Evolutionary conservation across 2,329 filamentous ascomycete genomes (phyloP), one percentile per base, ranked within the genome.

Genomic region (Hypocreales sp.): DNA sequence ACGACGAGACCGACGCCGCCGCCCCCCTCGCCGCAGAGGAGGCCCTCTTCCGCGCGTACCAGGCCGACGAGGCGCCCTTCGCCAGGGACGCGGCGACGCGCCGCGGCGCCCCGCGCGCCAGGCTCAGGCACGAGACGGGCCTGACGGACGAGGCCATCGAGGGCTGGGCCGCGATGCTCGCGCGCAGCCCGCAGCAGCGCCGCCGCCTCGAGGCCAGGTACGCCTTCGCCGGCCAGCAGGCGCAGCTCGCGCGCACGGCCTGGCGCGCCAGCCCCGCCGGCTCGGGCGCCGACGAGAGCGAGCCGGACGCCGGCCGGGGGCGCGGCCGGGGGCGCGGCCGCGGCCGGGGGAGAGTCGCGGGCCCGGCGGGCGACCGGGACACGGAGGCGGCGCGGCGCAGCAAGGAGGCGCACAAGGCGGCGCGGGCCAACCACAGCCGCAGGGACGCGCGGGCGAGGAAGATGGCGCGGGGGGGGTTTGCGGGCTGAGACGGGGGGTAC

Each of bases 81-180:
- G 67, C 61, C 5, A 68, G 86, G 12, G 79, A 86, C 33, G 64
- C 73, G 2, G 64, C 66, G 5, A 83, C 79, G 0, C 64, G 83
- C 28, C 63, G 79, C 34, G 63, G 76, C 0, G 61, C 64, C 14
- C 56, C 65, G 2, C 65, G 90, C 21, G 52, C 50, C 6, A 67
- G 66, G 19, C 48, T 98, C 26, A 79, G 75, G 39, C 64, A 67
- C 14, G 74, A 84, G 33, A 92, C 82, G 1, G 77, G 77, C 4
- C 82, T 94, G 82, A 84, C 83, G 1, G 86, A 95, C 40, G 87
- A 95, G 51, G 75, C 79, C 3, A 78, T 98, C 19, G 90, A 95
- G 51, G 90, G 90, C 5, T 98, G 87, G 86, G 82, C 70, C 0
- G 58, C 93, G 26, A 92, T 95, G 81, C 54, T 94, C 7, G 57